Evolutionary conservation across 371 early-diverging fungal species (phyloP).

Genomic region (Umbelopsis sp.): DNA sequence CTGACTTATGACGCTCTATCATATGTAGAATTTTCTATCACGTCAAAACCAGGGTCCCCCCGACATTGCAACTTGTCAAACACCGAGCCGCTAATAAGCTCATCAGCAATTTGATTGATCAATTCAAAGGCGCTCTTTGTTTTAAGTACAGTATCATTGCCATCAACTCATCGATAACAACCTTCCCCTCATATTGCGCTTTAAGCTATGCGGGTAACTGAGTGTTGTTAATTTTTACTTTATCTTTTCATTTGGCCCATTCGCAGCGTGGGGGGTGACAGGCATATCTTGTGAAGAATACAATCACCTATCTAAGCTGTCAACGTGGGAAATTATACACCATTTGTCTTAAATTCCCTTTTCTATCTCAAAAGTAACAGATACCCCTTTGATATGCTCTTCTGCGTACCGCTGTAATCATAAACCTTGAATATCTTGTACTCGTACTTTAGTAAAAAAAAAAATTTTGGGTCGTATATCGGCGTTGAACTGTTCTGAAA

Average conservation of each 20-base stretch:
- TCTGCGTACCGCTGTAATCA: too few species aligned
- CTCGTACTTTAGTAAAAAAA: too few species aligned
- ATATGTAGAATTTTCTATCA: constrained; percentile 10
- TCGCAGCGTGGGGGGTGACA: too few species aligned
- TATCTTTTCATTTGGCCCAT: background rate
- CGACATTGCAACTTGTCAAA: background rate
- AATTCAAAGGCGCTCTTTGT: background rate
- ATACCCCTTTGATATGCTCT: too few species aligned
- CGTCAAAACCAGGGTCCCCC: constrained; percentile 11
- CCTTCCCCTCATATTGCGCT: background rate
- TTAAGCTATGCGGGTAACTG: constrained; percentile 7
- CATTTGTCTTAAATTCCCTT: too few species aligned
- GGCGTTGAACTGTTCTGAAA: too few species aligned
- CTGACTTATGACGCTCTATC: constrained; percentile 8
- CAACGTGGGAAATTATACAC: too few species aligned
- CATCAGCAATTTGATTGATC: constrained; percentile 5
- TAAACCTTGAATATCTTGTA: too few species aligned
- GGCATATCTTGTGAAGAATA: too few species aligned
- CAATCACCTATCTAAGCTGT: too few species aligned
- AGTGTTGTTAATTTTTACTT: background rate
- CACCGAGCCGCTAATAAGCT: background rate
- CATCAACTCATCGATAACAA: background rate
- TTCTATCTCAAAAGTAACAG: too few species aligned
- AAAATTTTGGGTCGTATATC: too few species aligned
- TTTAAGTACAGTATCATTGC: background rate